Conservation (phyloP, 441 rosid genomes). For the Brassica balearica region DNA sequence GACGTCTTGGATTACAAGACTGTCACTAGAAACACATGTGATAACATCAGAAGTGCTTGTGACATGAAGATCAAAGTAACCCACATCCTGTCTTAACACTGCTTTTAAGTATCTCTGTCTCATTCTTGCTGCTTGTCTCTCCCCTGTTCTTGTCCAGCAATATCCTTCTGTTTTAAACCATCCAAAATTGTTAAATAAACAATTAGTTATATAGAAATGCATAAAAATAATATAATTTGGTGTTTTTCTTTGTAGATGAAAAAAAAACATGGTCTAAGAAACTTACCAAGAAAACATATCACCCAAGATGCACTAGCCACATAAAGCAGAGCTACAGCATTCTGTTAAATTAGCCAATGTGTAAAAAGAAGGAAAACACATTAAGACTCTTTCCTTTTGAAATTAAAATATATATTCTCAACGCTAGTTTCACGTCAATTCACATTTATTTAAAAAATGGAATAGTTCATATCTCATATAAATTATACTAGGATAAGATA, state of each 20-base stretch:
- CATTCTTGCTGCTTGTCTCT: constrained; percentile 83
- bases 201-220: no score
- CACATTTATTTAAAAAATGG: no score
- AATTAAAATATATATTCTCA: no score
- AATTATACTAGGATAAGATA: no score
- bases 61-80: constrained; percentile 79
- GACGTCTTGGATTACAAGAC: constrained; percentile 70
- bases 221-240: no score
- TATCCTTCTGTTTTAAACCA: constrained; percentile 57
- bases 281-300: constrained; percentile 68
- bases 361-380: neutral
- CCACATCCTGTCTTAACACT: constrained; percentile 78
- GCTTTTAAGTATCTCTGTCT: constrained; percentile 74
- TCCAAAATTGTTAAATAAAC: no score
- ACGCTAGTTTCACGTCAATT: no score
- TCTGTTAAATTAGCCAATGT: constrained; percentile 48
- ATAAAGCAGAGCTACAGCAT: constrained; percentile 60
- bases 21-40: constrained; percentile 70
- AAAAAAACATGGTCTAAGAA: constrained; percentile 23
- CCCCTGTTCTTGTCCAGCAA: constrained; percentile 93
- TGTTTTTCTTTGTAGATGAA: no score
- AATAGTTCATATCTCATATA: no score
- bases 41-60: constrained; percentile 71
- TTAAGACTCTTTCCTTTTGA: neutral
- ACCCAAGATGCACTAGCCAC: constrained; percentile 69